phyloP scores from a whole-genome alignment of 768 basidiomycete genomes.

The Serendipita sp. region DNA sequence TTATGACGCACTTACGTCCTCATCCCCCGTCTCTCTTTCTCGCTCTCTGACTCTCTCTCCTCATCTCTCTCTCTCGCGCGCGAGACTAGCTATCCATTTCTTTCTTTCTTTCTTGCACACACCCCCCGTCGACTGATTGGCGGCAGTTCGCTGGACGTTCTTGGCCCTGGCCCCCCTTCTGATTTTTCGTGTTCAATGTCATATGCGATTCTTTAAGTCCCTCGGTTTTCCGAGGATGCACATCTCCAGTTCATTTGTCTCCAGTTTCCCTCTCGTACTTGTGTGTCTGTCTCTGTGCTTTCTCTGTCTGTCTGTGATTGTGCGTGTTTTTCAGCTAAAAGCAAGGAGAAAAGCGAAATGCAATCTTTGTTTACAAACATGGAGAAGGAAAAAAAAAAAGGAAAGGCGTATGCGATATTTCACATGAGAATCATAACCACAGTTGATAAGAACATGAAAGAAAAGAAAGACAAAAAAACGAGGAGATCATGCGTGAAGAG shows the following conservation, averaged over 20 bases:
- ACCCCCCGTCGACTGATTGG: no score
- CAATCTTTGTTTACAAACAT: neutral
- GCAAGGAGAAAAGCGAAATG: neutral
- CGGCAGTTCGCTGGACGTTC: neutral
- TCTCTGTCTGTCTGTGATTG: neutral
- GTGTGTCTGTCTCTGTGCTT: neutral
- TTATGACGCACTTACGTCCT: neutral
- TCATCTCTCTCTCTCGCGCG: neutral
- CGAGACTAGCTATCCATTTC: no score
- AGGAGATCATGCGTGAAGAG: neutral
- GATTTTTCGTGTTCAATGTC: neutral
- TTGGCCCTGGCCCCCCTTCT: neutral
- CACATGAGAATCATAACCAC: neutral
- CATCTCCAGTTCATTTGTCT: no score
- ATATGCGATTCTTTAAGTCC: neutral
- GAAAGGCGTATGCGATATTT: no score
- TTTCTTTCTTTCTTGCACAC: no score
- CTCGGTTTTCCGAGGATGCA: neutral
- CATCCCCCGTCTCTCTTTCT: neutral
- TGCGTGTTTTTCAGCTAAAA: neutral
- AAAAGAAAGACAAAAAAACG: conserved; percentile 4
- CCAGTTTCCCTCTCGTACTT: no score
- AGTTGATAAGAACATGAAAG: neutral
- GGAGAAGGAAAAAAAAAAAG: neutral
- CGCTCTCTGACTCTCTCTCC: neutral